Conservation (phyloP, 2,329 filamentous ascomycete genomes). For the Pyrenochaeta sp. region DNA sequence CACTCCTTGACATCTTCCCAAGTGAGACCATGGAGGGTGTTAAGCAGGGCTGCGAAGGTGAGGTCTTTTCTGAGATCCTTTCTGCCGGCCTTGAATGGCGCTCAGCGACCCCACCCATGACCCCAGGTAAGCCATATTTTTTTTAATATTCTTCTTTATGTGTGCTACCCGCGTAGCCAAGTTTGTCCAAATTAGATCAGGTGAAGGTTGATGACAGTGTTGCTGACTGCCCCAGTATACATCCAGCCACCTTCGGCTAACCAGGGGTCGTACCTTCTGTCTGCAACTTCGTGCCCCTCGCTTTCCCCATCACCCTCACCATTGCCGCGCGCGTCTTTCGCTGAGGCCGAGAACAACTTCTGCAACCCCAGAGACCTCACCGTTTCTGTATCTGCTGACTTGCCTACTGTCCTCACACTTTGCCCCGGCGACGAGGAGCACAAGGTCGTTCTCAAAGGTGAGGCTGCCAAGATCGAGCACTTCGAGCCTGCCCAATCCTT, state of each 20-base stretch:
- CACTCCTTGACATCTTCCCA: constrained; percentile 77
- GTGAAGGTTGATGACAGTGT: constrained; percentile 6
- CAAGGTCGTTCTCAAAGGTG: constrained; percentile 60
- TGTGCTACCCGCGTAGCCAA: background rate
- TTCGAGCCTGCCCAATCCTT: constrained; percentile 44
- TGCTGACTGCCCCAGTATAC: constrained; percentile 62
- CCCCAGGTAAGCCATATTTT: constrained; percentile 74
- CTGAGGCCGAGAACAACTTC: constrained; percentile 80
- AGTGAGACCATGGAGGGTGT: constrained; percentile 51
- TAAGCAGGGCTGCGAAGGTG: constrained; percentile 71
- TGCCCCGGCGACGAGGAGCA: constrained; percentile 70
- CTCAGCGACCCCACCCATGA: constrained; percentile 84
- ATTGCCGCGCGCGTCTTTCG: constrained; percentile 72
- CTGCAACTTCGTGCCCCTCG: constrained; percentile 78
- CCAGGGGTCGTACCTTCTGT: constrained; percentile 74
- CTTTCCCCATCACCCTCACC: constrained; percentile 88
- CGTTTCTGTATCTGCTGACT: constrained; percentile 70
- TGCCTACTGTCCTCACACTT: constrained; percentile 70
- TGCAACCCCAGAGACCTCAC: constrained; percentile 92
- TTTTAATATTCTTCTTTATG: background rate
- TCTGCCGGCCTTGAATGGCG: constrained; percentile 78
- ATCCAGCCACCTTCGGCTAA: constrained; percentile 73
- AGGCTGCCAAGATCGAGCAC: constrained; percentile 47
- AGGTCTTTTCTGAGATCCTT: constrained; percentile 75
- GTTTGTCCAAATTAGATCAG: background rate